Percentiles rank a stretch among this genome's conserved stretches.
These are phyloP conservation scores for Komagataella phaffii DNA, from an alignment of 805 yeast species.

Conservation along the genomic window DNA sequence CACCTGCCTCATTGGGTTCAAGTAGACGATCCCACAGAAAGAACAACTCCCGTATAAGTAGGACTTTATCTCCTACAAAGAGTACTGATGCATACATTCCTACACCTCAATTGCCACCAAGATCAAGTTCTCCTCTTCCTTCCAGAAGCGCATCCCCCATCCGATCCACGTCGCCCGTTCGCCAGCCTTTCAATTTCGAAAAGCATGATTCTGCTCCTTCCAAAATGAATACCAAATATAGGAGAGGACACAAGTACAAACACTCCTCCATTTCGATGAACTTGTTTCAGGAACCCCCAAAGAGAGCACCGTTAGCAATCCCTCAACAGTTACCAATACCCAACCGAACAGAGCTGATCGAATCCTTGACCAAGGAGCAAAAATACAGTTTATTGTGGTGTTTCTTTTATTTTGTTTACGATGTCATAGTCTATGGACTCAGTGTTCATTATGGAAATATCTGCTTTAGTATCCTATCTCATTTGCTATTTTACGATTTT, in stretches of 20 bases:
- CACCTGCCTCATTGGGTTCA: not conserved
- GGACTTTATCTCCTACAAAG: not conserved
- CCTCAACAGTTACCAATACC: constrained; percentile 69
- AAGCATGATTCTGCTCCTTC: constrained; percentile 14
- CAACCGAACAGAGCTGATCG: constrained; percentile 43
- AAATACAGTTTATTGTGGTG: constrained; percentile 48
- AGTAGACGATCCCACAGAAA: not conserved
- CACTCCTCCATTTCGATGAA: constrained; percentile 96
- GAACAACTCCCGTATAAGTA: not conserved
- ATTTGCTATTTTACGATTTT: constrained; percentile 77
- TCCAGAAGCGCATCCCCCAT: constrained; percentile 16
- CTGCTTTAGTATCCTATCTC: constrained; percentile 68
- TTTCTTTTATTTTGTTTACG: constrained; percentile 35
- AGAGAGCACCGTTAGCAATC: constrained; percentile 44
- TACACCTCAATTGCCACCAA: constrained; percentile 9
- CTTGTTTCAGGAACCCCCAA: constrained; percentile 85
- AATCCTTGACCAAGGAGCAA: constrained; percentile 47
- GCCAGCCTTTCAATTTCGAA: constrained; percentile 48
- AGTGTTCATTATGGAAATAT: constrained; percentile 30
- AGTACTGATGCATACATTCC: constrained; percentile 8
- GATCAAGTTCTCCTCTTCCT: constrained; percentile 13
- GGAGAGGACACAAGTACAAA: constrained; percentile 91
- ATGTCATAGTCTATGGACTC: constrained; percentile 53
- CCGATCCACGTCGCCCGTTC: constrained; percentile 18
- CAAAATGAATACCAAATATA: constrained; percentile 39